Evolutionary conservation across 257 asterid genomes (phyloP).

Genomic region (Gardenia jasminoides): DNA sequence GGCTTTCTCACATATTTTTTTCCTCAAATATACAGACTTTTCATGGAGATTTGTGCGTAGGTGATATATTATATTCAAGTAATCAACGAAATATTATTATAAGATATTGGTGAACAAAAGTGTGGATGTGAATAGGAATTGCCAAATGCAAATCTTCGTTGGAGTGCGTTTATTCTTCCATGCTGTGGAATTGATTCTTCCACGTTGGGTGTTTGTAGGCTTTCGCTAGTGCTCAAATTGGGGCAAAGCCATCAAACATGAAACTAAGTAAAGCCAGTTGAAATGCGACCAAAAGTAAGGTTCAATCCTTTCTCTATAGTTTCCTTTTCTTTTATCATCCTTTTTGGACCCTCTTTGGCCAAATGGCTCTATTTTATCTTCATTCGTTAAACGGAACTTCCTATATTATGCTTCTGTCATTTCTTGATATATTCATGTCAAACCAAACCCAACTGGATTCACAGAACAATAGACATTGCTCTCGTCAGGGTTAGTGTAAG

Average conservation of each 20-base stretch:
- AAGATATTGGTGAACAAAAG: neutral
- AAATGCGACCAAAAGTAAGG: constrained; percentile 14
- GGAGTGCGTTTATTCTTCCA: constrained; percentile 52
- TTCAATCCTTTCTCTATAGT: constrained; percentile 16
- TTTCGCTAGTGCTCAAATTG: neutral
- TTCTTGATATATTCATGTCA: neutral
- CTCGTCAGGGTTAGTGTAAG: too few species aligned
- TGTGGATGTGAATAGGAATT: constrained; percentile 21
- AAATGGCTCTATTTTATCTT: neutral
- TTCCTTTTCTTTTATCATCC: constrained; percentile 8
- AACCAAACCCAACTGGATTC: too few species aligned
- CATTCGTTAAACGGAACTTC: neutral
- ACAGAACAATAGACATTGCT: too few species aligned
- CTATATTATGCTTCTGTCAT: neutral
- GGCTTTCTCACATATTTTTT: neutral
- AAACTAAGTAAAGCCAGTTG: constrained; percentile 25
- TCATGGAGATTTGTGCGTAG: neutral
- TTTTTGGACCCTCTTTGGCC: too few species aligned
- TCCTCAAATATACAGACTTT: neutral
- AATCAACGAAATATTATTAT: neutral
- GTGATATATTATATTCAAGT: neutral
- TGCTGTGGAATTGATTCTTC: constrained; percentile 44
- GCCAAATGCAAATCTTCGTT: constrained; percentile 45
- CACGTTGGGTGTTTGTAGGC: constrained; percentile 20
- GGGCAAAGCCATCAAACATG: neutral